Evolutionary conservation across 2,329 filamentous ascomycete genomes (phyloP).

Genomic region (Xylaria sp.): DNA sequence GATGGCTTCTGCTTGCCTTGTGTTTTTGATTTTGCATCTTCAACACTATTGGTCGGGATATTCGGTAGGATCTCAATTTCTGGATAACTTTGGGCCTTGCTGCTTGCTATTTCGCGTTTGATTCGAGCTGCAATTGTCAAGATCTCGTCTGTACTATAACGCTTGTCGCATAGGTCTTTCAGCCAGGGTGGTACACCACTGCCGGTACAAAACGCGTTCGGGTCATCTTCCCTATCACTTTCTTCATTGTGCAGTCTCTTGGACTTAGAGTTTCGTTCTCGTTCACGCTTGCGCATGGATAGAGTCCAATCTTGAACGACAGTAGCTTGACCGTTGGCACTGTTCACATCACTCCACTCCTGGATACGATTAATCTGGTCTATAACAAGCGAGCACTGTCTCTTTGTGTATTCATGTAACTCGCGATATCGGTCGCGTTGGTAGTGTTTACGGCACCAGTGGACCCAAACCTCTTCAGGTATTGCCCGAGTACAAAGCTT

Average conservation of each 20-base stretch:
- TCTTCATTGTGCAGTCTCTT: constrained; percentile 51
- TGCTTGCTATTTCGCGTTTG: constrained; percentile 57
- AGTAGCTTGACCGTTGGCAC: constrained; percentile 57
- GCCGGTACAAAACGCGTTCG: constrained; percentile 49
- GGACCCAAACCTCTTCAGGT: constrained; percentile 76
- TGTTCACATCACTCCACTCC: constrained; percentile 64
- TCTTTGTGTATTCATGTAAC: constrained; percentile 66
- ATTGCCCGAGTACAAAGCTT: constrained; percentile 80
- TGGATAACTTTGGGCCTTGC: constrained; percentile 60
- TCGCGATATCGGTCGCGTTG: constrained; percentile 80
- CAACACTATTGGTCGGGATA: constrained; percentile 56
- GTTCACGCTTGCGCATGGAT: constrained; percentile 72
- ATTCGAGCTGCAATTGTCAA: constrained; percentile 60
- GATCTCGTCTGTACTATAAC: constrained; percentile 61
- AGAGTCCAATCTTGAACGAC: constrained; percentile 71
- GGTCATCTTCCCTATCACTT: constrained; percentile 49
- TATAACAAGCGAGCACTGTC: constrained; percentile 72
- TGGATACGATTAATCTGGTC: constrained; percentile 72
- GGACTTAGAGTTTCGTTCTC: constrained; percentile 58
- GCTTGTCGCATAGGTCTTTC: constrained; percentile 54
- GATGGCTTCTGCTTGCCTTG: constrained; percentile 45
- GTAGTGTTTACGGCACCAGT: constrained; percentile 85
- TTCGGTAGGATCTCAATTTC: constrained; percentile 70
- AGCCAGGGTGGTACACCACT: constrained; percentile 55
- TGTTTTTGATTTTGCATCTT: constrained; percentile 46